phyloP scores from a whole-genome alignment of 495 filamentous ascomycete species.

The Paragyromitra xinjiangensis region DNA sequence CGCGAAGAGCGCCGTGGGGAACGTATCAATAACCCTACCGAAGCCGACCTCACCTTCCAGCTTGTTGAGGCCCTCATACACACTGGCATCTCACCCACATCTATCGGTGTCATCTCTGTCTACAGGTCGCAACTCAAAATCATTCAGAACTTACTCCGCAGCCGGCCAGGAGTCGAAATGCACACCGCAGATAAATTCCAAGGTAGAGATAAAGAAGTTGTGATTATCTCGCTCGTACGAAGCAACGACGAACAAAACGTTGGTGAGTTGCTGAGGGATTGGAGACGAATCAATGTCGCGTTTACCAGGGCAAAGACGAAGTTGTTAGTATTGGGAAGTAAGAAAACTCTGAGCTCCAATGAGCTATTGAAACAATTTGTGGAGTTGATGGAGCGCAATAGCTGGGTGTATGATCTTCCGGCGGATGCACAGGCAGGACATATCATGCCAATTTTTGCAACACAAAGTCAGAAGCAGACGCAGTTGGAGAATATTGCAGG shows the following conservation, averaged over 20 bases:
- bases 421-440: slow-evolving; percentile 72
- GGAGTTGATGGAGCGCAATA: slow-evolving; percentile 72
- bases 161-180: slow-evolving; percentile 76
- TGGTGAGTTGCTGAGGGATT: slow-evolving; percentile 89
- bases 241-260: slow-evolving; percentile 81
- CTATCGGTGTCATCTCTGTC: slow-evolving; percentile 98
- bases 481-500: slow-evolving; percentile 38
- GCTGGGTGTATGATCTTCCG: slow-evolving; percentile 79
- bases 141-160: slow-evolving; percentile 64
- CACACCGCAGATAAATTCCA: slow-evolving; percentile 97
- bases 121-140: slow-evolving; percentile 85
- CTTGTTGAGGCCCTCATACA: slow-evolving; percentile 80
- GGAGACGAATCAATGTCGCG: slow-evolving; percentile 93
- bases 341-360: slow-evolving; percentile 75
- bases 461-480: slow-evolving; percentile 59
- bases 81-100: slow-evolving; percentile 73
- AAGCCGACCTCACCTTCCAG: slow-evolving; percentile 72
- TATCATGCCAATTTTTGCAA: slow-evolving; percentile 65
- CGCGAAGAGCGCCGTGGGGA: slow-evolving; percentile 78
- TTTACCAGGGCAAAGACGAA: slow-evolving; percentile 92
- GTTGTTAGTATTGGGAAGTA: slow-evolving; percentile 83
- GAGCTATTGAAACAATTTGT: slow-evolving; percentile 81
- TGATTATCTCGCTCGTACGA: slow-evolving; percentile 84
- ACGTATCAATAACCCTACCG: slow-evolving; percentile 83
- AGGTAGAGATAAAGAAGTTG: slow-evolving; percentile 90